Conservation (phyloP, 1,284 basidiomycete genomes). For the Inonotus obliquus region DNA sequence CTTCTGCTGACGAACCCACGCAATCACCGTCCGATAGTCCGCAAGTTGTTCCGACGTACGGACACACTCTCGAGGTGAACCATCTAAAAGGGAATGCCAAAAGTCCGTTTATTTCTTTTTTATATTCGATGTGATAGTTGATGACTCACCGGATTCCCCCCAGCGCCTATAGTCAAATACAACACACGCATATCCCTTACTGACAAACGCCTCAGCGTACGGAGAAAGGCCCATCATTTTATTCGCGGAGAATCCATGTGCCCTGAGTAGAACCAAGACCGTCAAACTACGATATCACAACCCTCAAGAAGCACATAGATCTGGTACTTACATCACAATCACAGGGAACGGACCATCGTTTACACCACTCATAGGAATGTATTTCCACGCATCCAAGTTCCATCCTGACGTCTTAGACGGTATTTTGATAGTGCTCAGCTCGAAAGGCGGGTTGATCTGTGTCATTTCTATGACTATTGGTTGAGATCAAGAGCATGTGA, state of each 20-base stretch:
- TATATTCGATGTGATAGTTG: background rate
- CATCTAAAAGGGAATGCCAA: constrained; percentile 29
- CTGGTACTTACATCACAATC: constrained; percentile 31
- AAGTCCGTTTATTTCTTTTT: too few species aligned
- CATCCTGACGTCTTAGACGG: constrained; percentile 32
- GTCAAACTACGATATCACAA: background rate
- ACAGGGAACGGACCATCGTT: constrained; percentile 26
- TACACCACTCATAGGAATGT: constrained; percentile 22
- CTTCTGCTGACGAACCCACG: constrained; percentile 30
- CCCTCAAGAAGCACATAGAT: background rate
- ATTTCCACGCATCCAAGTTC: constrained; percentile 35
- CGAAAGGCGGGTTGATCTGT: constrained; percentile 14
- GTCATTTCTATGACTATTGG: background rate
- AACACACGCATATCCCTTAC: constrained; percentile 32
- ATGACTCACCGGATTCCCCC: constrained; percentile 33
- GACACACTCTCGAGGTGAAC: constrained; percentile 30
- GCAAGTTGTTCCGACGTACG: constrained; percentile 34
- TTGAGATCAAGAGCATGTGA: background rate
- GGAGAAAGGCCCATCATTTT: constrained; percentile 31
- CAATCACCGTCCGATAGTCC: constrained; percentile 36
- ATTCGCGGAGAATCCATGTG: constrained; percentile 32
- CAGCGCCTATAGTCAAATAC: constrained; percentile 39
- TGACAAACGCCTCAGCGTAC: constrained; percentile 32
- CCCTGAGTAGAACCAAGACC: constrained; percentile 25
- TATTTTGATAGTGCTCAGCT: constrained; percentile 27